phyloP scores from a whole-genome alignment of 2,329 filamentous ascomycete genomes.

The Fusarium falciforme region DNA sequence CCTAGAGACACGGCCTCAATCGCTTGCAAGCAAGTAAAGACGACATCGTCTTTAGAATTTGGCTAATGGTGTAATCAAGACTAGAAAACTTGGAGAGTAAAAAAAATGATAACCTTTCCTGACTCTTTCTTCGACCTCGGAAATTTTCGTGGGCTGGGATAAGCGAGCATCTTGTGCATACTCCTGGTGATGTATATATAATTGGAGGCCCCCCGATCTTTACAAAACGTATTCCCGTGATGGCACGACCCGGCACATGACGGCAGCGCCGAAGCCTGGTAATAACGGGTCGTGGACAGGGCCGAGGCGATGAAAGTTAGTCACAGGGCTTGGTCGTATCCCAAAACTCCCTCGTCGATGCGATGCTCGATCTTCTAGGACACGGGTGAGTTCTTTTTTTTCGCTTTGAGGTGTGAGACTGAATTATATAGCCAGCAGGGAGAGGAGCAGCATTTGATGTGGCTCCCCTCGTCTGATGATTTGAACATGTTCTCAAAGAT shows the following conservation, averaged over 20 bases:
- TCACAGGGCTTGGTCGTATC: not conserved
- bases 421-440: not conserved
- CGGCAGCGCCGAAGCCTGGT: not conserved
- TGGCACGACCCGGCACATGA: not conserved
- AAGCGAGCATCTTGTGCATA: too few relatives aligned
- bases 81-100: too few relatives aligned
- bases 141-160: too few relatives aligned
- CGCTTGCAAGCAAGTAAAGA: too few relatives aligned
- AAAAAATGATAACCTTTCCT: too few relatives aligned
- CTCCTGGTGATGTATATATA: too few relatives aligned
- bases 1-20: too few relatives aligned
- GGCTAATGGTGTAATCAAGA: too few relatives aligned
- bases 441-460: not conserved
- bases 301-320: not conserved
- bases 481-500: not conserved
- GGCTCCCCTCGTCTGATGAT: not conserved
- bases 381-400: not conserved
- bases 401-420: rapidly evolving
- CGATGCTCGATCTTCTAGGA: not conserved
- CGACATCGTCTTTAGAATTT: too few relatives aligned
- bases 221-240: not conserved
- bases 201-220: too few relatives aligned
- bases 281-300: too few relatives aligned
- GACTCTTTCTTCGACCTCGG: too few relatives aligned
- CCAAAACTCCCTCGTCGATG: not conserved